Percentiles rank a stretch among this genome's conserved stretches.
Evolutionary conservation across 768 basidiomycete genomes (phyloP).

Genomic region (Strobilomyces echinocephalus): DNA sequence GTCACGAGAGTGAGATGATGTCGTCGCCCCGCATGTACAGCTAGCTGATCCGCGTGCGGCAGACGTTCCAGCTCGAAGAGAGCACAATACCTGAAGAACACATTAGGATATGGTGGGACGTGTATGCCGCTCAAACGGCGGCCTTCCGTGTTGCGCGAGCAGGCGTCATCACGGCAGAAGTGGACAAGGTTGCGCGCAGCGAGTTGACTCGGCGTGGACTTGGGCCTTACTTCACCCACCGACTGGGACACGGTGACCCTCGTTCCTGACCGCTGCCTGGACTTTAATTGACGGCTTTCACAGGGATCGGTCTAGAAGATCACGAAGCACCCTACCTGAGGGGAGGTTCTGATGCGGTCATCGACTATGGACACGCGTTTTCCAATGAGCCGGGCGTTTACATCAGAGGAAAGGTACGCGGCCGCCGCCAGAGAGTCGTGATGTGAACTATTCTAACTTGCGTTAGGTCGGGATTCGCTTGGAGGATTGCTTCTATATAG

Average conservation of each 20-base stretch:
- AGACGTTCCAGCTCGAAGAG: slow-evolving; percentile 63
- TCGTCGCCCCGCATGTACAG: neutral
- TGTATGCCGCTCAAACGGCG: slow-evolving; percentile 56
- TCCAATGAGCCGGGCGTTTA: slow-evolving; percentile 80
- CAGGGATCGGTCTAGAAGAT: slow-evolving; percentile 79
- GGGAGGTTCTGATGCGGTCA: slow-evolving; percentile 56
- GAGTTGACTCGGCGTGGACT: slow-evolving; percentile 42
- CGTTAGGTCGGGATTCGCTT: slow-evolving; percentile 69
- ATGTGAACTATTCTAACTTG: slow-evolving; percentile 10
- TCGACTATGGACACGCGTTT: slow-evolving; percentile 67
- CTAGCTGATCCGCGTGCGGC: neutral
- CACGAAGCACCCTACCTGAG: slow-evolving; percentile 81
- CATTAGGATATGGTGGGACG: slow-evolving; percentile 56
- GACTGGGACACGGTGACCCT: slow-evolving; percentile 68
- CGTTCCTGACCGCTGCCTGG: slow-evolving; percentile 6
- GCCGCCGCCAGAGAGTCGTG: neutral
- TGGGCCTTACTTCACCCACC: slow-evolving; percentile 68
- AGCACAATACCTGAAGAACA: slow-evolving; percentile 53
- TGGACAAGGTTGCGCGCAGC: slow-evolving; percentile 60
- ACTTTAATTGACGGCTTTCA: slow-evolving; percentile 7
- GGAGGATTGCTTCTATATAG: slow-evolving; percentile 79
- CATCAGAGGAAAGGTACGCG: slow-evolving; percentile 59
- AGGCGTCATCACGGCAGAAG: slow-evolving; percentile 46
- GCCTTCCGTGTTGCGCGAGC: slow-evolving; percentile 47
- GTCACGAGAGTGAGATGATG: slow-evolving; percentile 59